Evolutionary conservation across 2,329 filamentous ascomycete species (phyloP), one percentile per base, ranked within the genome.

Genomic region (Ascochyta clinopodiicola): DNA sequence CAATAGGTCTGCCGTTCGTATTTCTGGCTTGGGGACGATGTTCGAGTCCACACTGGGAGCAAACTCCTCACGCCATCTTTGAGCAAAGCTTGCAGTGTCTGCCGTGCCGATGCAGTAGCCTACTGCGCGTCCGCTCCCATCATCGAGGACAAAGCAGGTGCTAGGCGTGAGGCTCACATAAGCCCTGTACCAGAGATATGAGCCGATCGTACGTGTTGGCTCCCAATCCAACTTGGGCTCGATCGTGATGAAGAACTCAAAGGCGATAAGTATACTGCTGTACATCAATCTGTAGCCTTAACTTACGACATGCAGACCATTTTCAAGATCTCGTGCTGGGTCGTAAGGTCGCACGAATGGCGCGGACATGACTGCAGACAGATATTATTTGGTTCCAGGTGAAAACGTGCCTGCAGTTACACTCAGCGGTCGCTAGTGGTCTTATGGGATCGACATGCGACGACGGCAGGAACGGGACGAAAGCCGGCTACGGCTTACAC

Each of bases 31-130:
- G 1, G 68, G 67, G 4, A 71, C 40, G 15, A 64, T 25, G 22
- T 55, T 56, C 0, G 45, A 43, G n/a, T 70, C 60, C 13, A 76
- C 52, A 12, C 39, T 50, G 0, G 68, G 66, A 21, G 66, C 51
- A 39, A 75, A 74, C 7, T 61, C 60, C 3, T 64, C 38, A n/a
- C 57, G 63, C 68, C 70, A 76, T 31, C 57, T 59, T 25, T 63
- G 39, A 2, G 63, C 60, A 35, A 76, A 74, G 3, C 35, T 34
- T 4, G 44, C 21, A 0, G 73, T 77, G 43, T 67, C 56, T 4
- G 66, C 47, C 0, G 73, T 67, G 10, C 74, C 75, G 40, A 77
- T 70, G 24, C 75, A 73, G 54, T 77, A 78, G n/a, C 75, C 74
- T 5, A 77, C 70, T 0, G 68, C 70, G 17, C 61, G 58, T 1